A percentile compares a stretch with the other conserved stretches of the same genome.
These are phyloP conservation scores for Camellia granthamiana DNA, from an alignment of 148 eudicot genomes.

Conservation along the genomic window DNA sequence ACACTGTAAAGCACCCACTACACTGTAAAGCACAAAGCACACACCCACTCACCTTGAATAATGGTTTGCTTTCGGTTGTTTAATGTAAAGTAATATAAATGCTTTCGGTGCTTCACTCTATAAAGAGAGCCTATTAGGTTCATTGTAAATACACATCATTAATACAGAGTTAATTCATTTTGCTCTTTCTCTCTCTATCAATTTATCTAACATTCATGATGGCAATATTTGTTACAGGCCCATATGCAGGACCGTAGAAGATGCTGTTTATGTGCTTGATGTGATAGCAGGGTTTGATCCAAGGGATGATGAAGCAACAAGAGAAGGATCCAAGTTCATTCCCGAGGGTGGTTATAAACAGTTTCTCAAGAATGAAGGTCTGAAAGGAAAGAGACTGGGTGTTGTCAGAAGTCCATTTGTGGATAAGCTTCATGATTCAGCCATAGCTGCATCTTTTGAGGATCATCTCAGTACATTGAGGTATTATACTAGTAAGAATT, in stretches of 20 bases:
- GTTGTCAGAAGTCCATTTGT: slow-evolving; percentile 35
- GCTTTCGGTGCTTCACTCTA: too few relatives aligned
- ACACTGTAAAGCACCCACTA: too few relatives aligned
- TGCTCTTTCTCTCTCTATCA: too few relatives aligned
- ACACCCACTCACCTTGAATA: too few relatives aligned
- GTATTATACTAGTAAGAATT: slow-evolving; percentile 8
- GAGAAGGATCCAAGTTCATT: slow-evolving; percentile 32
- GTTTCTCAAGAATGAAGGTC: slow-evolving; percentile 36
- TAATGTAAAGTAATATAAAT: too few relatives aligned
- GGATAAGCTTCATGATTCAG: background rate
- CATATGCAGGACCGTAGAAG: slow-evolving; percentile 10
- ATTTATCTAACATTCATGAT: too few relatives aligned
- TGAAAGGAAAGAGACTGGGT: slow-evolving; percentile 42
- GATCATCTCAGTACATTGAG: slow-evolving; percentile 30
- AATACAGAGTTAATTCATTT: too few relatives aligned
- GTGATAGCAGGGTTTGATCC: slow-evolving; percentile 35
- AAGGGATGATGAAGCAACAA: slow-evolving; percentile 38
- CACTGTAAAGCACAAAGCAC: too few relatives aligned
- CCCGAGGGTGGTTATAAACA: slow-evolving; percentile 42
- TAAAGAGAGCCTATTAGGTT: too few relatives aligned
- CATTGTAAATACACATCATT: too few relatives aligned
- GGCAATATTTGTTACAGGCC: slow-evolving; percentile 23
- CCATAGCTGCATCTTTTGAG: slow-evolving; percentile 16
- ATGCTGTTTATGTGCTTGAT: slow-evolving; percentile 47
- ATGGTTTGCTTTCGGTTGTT: too few relatives aligned